phyloP scores from a whole-genome alignment of 306 rosid genomes.

The Arachis stenosperma region DNA sequence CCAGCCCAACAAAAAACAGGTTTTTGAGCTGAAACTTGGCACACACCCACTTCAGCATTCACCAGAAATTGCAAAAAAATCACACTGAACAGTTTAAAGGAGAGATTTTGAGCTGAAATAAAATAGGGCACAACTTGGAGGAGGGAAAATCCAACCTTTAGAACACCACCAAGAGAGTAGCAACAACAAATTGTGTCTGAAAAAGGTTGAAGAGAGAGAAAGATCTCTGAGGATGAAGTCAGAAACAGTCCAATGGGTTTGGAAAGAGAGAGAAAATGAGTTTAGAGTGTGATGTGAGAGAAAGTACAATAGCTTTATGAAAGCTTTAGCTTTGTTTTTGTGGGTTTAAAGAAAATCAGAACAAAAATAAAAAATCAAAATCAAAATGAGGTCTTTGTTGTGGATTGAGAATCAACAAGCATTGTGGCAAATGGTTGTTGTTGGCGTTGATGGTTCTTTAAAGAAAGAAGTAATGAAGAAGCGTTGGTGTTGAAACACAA shows the following conservation, averaged over 20 bases:
- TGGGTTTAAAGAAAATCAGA: background rate
- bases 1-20: constrained; percentile 33
- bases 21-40: background rate
- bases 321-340: constrained; percentile 11
- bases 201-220: constrained; percentile 21
- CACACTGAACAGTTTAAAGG: background rate
- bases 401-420: no score
- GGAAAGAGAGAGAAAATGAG: constrained; percentile 22
- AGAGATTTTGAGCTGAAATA: background rate
- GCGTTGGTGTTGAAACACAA: no score
- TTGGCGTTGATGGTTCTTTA: no score
- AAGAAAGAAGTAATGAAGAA: no score
- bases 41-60: constrained; percentile 32
- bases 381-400: background rate
- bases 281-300: constrained; percentile 26
- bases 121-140: background rate
- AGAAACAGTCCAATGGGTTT: constrained; percentile 25
- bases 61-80: constrained; percentile 16
- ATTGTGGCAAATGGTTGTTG: no score
- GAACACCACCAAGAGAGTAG: constrained; percentile 10
- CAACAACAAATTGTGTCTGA: constrained; percentile 12
- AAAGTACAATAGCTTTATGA: constrained; percentile 55
- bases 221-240: constrained; percentile 45
- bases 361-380: background rate
- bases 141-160: constrained; percentile 29